A percentile compares a stretch with the other conserved stretches of the same genome.
These are phyloP conservation scores for Linnemannia zychae DNA, from an alignment of 192 early-diverging fungal genomes.

Conservation along the genomic window DNA sequence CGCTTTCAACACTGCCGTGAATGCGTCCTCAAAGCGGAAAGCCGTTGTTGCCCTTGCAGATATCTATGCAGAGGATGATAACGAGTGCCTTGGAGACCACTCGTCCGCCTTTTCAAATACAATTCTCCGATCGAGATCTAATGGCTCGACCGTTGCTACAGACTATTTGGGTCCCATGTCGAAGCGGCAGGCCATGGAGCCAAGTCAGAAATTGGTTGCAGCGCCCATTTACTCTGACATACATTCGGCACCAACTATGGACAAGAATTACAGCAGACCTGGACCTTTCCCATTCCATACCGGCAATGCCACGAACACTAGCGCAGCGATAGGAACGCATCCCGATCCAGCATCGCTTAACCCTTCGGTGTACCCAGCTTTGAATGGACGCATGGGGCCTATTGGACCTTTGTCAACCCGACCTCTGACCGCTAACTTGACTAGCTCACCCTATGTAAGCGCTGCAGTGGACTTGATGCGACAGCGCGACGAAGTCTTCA, in stretches of 20 bases:
- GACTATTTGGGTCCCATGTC: neutral
- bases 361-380: neutral
- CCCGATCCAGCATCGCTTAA: neutral
- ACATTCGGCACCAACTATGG: neutral
- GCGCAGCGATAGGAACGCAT: neutral
- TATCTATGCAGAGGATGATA: constrained; percentile 33
- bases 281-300: neutral
- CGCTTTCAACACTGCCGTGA: constrained; percentile 12
- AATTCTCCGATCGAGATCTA: neutral
- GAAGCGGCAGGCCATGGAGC: constrained; percentile 6
- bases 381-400: neutral
- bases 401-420: neutral
- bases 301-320: neutral
- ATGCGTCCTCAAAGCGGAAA: constrained; percentile 17
- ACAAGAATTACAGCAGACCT: neutral
- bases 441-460: neutral
- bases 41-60: constrained; percentile 16
- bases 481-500: constrained; percentile 39
- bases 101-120: constrained; percentile 22
- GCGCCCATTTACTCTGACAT: neutral
- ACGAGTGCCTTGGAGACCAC: neutral
- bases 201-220: neutral
- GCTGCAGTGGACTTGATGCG: constrained; percentile 26
- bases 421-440: constrained; percentile 75
- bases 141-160: neutral